Percentiles rank a stretch among this genome's conserved stretches.
Evolutionary conservation across 169 alveolate genomes (phyloP).

Genomic region (Plasmodium vivax): DNA sequence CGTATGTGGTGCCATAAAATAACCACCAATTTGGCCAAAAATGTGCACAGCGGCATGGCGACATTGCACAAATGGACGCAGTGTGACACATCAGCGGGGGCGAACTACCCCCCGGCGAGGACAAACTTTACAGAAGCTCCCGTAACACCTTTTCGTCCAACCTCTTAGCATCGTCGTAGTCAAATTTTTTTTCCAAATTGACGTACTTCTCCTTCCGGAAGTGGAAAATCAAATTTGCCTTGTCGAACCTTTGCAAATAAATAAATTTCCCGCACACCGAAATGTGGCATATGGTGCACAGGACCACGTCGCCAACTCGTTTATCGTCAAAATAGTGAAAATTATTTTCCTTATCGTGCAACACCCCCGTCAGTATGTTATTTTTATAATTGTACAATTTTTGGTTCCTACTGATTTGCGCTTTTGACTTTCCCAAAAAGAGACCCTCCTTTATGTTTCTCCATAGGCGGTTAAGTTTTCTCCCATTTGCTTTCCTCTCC

Average conservation of each 20-base stretch:
- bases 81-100: neutral
- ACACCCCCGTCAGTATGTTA: conserved; percentile 55
- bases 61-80: neutral
- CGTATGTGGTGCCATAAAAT: neutral
- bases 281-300: conserved; percentile 53
- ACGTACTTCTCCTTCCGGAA: conserved; percentile 62
- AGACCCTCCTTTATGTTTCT: conserved; percentile 21
- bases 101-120: neutral
- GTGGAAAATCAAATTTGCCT: conserved; percentile 36
- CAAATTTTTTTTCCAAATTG: conserved; percentile 51
- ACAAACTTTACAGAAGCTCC: conserved; percentile 23
- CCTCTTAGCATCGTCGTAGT: conserved; percentile 52
- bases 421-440: conserved; percentile 2
- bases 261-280: conserved; percentile 66
- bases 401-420: conserved; percentile 1
- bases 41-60: neutral
- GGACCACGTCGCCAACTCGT: conserved; percentile 57
- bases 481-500: conserved; percentile 1
- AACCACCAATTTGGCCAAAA: neutral
- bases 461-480: conserved; percentile 14
- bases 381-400: conserved; percentile 63
- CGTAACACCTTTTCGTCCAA: conserved; percentile 11
- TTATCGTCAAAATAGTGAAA: conserved; percentile 64
- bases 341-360: conserved; percentile 70
- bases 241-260: conserved; percentile 53